Conservation (phyloP, 768 basidiomycete genomes). For the Mycena capillaripes region DNA sequence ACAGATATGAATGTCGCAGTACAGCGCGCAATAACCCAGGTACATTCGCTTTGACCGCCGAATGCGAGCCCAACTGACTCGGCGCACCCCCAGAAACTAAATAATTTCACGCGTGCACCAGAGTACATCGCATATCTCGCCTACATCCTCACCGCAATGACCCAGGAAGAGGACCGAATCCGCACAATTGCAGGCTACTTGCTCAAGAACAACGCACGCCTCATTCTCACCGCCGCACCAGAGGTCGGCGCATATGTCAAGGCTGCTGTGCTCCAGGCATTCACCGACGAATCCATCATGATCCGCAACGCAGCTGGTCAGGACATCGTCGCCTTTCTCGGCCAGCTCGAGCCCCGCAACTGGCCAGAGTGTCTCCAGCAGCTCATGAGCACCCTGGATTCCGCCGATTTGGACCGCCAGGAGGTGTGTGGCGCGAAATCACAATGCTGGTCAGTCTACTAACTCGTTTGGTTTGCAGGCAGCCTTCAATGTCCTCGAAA, state of each 20-base stretch:
- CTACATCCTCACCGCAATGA: conserved; percentile 87
- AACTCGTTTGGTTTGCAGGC: conserved; percentile 60
- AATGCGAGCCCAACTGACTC: conserved; percentile 30
- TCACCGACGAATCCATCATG: conserved; percentile 85
- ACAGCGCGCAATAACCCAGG: conserved; percentile 88
- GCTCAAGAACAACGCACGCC: conserved; percentile 94
- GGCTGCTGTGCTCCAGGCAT: conserved; percentile 82
- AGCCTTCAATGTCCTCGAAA: conserved; percentile 94
- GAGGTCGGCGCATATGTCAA: conserved; percentile 84
- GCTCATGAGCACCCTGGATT: conserved; percentile 85
- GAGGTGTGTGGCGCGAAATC: conserved; percentile 72
- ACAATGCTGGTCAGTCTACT: too few species aligned
- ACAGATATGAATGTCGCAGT: conserved; percentile 82
- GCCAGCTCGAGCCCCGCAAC: conserved; percentile 88
- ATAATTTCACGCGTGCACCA: conserved; percentile 87
- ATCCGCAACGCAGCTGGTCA: conserved; percentile 95
- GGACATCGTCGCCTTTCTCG: conserved; percentile 91
- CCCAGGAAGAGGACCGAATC: conserved; percentile 91
- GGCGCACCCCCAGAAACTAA: conserved; percentile 75
- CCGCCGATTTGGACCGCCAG: conserved; percentile 79
- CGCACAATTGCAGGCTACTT: conserved; percentile 96
- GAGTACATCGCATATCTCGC: conserved; percentile 98
- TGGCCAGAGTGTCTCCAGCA: conserved; percentile 97
- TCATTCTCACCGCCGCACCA: conserved; percentile 76
- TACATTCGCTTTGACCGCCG: conserved; percentile 50